phyloP scores from a whole-genome alignment of 1,139 yeast species.

The Kodamaea arcana region DNA sequence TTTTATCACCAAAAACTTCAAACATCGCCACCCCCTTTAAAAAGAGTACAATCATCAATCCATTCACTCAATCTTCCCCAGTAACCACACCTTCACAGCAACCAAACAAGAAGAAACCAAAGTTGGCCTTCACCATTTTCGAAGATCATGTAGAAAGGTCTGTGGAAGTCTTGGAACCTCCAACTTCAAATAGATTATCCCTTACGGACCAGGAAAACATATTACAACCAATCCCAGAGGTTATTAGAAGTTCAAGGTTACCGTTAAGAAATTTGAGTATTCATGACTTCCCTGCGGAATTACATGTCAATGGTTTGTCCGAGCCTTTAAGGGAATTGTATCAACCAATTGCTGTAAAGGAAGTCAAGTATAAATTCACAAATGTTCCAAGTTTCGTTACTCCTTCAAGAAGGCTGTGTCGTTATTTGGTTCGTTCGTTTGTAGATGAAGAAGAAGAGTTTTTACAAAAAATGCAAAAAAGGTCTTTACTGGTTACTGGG shows the following conservation, averaged over 20 bases:
- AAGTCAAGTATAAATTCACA: constrained; percentile 22
- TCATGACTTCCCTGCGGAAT: constrained; percentile 32
- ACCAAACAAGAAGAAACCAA: constrained; percentile 15
- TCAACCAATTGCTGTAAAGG: constrained; percentile 21
- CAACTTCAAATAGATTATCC: constrained; percentile 21
- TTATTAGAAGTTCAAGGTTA: constrained; percentile 17
- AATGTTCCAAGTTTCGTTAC: constrained; percentile 32
- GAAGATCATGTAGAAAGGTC: constrained; percentile 26
- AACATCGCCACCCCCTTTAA: constrained; percentile 16
- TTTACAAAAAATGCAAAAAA: constrained; percentile 15
- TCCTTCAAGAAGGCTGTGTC: constrained; percentile 25
- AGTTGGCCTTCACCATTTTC: constrained; percentile 31
- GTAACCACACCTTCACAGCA: background rate
- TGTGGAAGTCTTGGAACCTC: constrained; percentile 4
- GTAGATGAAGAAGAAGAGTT: constrained; percentile 16
- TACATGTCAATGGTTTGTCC: constrained; percentile 12
- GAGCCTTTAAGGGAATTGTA: constrained; percentile 27
- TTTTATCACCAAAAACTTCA: constrained; percentile 30
- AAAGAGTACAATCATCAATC: constrained; percentile 9
- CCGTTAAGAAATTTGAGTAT: constrained; percentile 35
- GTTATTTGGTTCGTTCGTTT: constrained; percentile 24
- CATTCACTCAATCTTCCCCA: constrained; percentile 5
- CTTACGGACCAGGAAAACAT: constrained; percentile 44
- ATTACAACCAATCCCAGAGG: constrained; percentile 33
- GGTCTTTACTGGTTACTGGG: constrained; percentile 37